Conservation (phyloP, 495 filamentous ascomycete genomes). For the Rostrohypoxylon terebratum region DNA sequence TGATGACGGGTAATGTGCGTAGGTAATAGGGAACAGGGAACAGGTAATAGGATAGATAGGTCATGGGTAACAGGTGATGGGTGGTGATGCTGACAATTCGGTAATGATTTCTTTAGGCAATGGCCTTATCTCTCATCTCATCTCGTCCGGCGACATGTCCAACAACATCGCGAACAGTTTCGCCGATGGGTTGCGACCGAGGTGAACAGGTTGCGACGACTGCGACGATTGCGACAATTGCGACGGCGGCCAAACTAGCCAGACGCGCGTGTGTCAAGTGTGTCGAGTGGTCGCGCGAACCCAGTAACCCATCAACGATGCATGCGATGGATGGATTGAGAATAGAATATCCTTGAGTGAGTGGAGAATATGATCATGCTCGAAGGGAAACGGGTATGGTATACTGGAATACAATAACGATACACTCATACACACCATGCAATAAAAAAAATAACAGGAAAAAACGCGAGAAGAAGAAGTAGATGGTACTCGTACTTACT, state of each 20-base stretch:
- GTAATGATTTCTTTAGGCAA: neutral
- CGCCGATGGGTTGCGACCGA: neutral
- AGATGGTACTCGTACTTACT: conserved; percentile 44
- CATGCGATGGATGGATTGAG: conserved; percentile 8
- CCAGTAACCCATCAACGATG: conserved; percentile 1
- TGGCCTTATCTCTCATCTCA: neutral
- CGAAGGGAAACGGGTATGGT: conserved; percentile 20
- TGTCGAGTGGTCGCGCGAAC: conserved; percentile 38
- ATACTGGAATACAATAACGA: conserved; percentile 29
- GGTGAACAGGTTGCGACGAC: conserved; percentile 12
- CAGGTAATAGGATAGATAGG: neutral
- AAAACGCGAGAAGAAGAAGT: conserved; percentile 18
- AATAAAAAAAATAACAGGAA: conserved; percentile 10
- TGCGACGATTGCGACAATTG: too few relatives aligned
- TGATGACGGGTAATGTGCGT: neutral
- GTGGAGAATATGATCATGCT: conserved; percentile 15
- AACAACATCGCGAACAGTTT: neutral
- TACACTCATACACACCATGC: neutral
- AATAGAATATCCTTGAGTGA: conserved; percentile 17
- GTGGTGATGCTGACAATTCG: neutral
- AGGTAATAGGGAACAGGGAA: too few relatives aligned
- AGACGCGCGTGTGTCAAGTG: conserved; percentile 20
- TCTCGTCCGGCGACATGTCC: neutral
- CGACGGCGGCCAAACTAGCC: conserved; percentile 1
- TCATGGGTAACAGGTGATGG: neutral